Evolutionary conservation across 345 rosid species (phyloP).

Genomic region (Murraya paniculata): DNA sequence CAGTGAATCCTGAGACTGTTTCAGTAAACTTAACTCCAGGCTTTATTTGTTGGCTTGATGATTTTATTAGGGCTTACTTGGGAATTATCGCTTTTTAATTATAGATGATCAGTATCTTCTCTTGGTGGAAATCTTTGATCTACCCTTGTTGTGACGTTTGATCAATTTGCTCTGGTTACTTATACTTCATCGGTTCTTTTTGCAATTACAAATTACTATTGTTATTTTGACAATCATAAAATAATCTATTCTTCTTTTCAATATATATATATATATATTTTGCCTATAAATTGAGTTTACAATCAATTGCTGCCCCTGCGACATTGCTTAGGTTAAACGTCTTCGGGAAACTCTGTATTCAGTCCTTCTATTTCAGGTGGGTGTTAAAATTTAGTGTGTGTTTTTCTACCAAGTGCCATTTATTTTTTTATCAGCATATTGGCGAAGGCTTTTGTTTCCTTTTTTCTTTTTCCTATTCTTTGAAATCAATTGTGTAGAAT

Average conservation of each 20-base stretch:
- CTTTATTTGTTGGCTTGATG: neutral
- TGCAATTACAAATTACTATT: neutral
- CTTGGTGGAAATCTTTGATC: constrained; percentile 1
- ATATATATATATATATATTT: too few species aligned
- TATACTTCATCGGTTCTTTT: neutral
- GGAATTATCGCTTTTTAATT: neutral
- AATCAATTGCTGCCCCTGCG: neutral
- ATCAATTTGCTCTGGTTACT: neutral
- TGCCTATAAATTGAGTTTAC: neutral
- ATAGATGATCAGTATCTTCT: neutral
- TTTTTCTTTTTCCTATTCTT: too few species aligned
- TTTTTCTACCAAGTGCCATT: neutral
- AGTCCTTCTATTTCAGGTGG: constrained; percentile 48
- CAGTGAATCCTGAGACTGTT: neutral
- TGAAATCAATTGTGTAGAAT: neutral
- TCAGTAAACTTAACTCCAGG: neutral
- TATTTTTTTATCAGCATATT: neutral
- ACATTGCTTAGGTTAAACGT: constrained; percentile 46
- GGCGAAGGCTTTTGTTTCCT: neutral
- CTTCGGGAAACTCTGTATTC: constrained; percentile 42
- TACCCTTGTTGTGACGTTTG: neutral
- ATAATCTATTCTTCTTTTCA: neutral
- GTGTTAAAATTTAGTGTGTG: neutral
- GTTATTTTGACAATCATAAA: neutral
- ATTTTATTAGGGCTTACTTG: neutral